These are phyloP conservation scores for Cryptococcus sp. DNA, from an alignment of 1,284 basidiomycete species.

Conservation along the genomic window DNA sequence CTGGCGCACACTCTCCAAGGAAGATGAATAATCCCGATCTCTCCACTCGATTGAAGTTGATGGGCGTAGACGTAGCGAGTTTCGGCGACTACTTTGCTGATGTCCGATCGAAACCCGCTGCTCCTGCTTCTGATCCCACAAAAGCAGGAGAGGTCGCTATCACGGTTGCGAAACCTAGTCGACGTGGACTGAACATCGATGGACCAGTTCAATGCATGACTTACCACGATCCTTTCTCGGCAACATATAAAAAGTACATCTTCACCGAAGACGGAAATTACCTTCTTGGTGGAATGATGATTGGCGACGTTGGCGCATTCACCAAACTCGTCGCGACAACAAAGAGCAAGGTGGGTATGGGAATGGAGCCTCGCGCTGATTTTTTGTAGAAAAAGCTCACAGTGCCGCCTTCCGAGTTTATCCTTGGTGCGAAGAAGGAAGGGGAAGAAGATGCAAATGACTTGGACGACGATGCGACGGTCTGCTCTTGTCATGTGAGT, in stretches of 20 bases:
- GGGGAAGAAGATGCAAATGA: conserved; percentile 64
- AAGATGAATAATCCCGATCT: conserved; percentile 65
- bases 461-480: conserved; percentile 75
- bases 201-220: conserved; percentile 65
- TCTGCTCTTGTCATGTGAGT: conserved; percentile 31
- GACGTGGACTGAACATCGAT: conserved; percentile 33
- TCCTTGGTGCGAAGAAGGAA: conserved; percentile 75
- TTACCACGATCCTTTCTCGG: conserved; percentile 69
- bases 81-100: conserved; percentile 72
- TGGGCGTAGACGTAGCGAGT: conserved; percentile 67
- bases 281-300: conserved; percentile 77
- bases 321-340: conserved; percentile 67
- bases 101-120: conserved; percentile 4
- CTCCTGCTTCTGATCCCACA: conserved; percentile 1
- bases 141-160: conserved; percentile 21
- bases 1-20: conserved; percentile 57
- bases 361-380: neutral
- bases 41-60: conserved; percentile 67
- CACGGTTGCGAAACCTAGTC: conserved; percentile 13
- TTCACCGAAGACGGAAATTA: conserved; percentile 74
- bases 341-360: conserved; percentile 65
- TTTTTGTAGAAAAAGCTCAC: conserved; percentile 25
- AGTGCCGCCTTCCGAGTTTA: conserved; percentile 53
- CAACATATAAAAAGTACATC: conserved; percentile 74
- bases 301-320: conserved; percentile 70